These are phyloP conservation scores for Trichopus zeylanicus DNA, from an alignment of 116 monocot genomes.

Conservation along the genomic window DNA sequence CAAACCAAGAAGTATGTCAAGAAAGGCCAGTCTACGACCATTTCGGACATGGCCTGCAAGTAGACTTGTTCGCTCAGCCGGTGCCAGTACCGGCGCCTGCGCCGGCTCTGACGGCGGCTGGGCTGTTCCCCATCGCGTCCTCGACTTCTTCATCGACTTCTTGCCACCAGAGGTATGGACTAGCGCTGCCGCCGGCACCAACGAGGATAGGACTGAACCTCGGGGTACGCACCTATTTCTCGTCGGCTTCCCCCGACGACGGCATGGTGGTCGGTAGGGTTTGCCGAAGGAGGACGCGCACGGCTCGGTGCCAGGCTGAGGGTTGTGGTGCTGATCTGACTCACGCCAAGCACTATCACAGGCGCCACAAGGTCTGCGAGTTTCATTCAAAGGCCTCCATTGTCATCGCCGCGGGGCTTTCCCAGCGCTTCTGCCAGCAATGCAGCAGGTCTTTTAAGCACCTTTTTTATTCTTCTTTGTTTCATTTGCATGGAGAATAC, in stretches of 20 bases:
- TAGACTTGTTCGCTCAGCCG: constrained; percentile 12
- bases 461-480: not conserved
- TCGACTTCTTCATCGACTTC: constrained; percentile 2
- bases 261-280: constrained; percentile 8
- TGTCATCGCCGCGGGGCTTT: constrained; percentile 34
- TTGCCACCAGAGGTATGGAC: constrained; percentile 9
- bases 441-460: constrained; percentile 45
- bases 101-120: constrained; percentile 7
- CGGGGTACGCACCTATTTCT: constrained; percentile 36
- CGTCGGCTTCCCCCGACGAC: constrained; percentile 19
- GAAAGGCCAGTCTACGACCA: not conserved
- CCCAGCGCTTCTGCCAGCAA: constrained; percentile 68
- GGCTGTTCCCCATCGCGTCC: constrained; percentile 4
- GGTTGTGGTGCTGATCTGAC: constrained; percentile 46
- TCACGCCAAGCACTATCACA: constrained; percentile 61
- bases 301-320: constrained; percentile 52
- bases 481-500: not conserved
- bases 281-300: constrained; percentile 15
- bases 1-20: not conserved
- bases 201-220: constrained; percentile 34
- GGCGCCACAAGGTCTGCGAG: constrained; percentile 77
- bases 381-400: constrained; percentile 60
- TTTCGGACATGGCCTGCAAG: not conserved
- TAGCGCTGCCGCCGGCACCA: constrained; percentile 19
- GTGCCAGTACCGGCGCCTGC: not conserved